Percentiles rank a stretch among this genome's conserved stretches.
Conservation (phyloP, 116 monocot species). For the Phalaenopsis hybrid region DNA sequence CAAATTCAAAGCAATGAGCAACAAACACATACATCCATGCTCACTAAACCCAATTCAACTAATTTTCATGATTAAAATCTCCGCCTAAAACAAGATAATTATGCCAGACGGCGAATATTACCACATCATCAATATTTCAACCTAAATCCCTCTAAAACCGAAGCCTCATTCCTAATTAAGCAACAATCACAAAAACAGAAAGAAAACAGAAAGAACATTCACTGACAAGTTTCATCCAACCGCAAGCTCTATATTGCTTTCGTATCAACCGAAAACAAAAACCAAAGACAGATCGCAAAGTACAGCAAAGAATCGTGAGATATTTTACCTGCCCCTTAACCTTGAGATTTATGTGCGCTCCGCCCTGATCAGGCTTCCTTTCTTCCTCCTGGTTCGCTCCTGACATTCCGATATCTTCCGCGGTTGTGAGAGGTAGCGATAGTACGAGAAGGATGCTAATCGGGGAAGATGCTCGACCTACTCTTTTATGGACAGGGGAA, state of each 20-base stretch:
- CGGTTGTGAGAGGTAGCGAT: background rate
- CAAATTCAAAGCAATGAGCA: background rate
- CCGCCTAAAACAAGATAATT: background rate
- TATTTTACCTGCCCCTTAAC: constrained; percentile 42
- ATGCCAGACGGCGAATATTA: background rate
- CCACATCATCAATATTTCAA: background rate
- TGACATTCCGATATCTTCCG: constrained; percentile 16
- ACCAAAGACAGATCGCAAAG: background rate
- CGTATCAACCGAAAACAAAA: background rate
- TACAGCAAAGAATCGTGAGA: background rate
- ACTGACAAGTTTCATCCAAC: background rate
- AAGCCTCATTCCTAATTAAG: background rate
- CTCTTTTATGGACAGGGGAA: background rate
- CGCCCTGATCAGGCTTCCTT: constrained; percentile 59
- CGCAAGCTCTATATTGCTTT: background rate
- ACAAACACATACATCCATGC: background rate
- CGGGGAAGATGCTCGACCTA: background rate
- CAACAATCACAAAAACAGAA: background rate
- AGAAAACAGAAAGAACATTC: background rate
- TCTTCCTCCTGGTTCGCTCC: constrained; percentile 34
- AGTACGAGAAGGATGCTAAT: background rate
- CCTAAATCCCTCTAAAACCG: background rate
- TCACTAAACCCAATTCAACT: background rate
- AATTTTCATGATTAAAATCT: background rate
- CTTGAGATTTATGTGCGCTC: constrained; percentile 65